Percentiles rank a stretch among this genome's conserved stretches.
phyloP scores from a whole-genome alignment of 1,284 basidiomycete species.

The Pseudozyma pruni region DNA sequence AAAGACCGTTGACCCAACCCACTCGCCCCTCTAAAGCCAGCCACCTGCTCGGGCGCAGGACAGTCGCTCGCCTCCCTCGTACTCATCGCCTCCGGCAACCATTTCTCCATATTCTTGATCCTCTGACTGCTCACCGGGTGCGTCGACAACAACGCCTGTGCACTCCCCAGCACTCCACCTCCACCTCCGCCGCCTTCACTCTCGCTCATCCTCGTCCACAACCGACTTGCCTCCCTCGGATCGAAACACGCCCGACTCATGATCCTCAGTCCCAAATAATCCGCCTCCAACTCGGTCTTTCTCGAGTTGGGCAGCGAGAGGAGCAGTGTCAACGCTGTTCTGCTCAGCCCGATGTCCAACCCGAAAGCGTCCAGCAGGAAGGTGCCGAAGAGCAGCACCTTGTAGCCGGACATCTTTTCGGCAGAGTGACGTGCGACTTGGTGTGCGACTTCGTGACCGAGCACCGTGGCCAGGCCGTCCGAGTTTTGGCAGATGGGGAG shows the following conservation, averaged over 20 bases:
- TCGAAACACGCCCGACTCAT: conserved; percentile 78
- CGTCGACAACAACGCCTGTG: conserved; percentile 50
- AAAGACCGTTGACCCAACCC: conserved; percentile 5
- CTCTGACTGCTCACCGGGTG: conserved; percentile 57
- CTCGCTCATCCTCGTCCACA: conserved; percentile 56
- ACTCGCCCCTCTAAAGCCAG: conserved; percentile 23
- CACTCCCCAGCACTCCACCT: conserved; percentile 22
- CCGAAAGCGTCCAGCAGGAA: conserved; percentile 53
- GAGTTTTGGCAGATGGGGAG: conserved; percentile 82
- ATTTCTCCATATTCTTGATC: conserved; percentile 55
- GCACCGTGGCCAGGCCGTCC: conserved; percentile 83
- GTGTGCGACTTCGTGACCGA: conserved; percentile 88
- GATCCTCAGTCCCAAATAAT: conserved; percentile 75
- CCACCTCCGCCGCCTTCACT: conserved; percentile 24
- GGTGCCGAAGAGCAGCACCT: conserved; percentile 49
- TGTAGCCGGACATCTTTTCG: conserved; percentile 64
- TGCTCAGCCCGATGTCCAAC: conserved; percentile 52
- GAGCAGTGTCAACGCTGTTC: conserved; percentile 72
- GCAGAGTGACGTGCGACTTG: conserved; percentile 69
- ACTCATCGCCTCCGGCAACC: conserved; percentile 45
- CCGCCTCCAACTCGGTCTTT: conserved; percentile 82
- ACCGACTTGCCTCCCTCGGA: conserved; percentile 74
- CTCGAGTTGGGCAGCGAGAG: conserved; percentile 84
- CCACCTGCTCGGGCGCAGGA: conserved; percentile 23
- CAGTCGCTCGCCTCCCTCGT: conserved; percentile 23